Conservation (phyloP, 2,329 filamentous ascomycete genomes). For the Xylaria sp. region DNA sequence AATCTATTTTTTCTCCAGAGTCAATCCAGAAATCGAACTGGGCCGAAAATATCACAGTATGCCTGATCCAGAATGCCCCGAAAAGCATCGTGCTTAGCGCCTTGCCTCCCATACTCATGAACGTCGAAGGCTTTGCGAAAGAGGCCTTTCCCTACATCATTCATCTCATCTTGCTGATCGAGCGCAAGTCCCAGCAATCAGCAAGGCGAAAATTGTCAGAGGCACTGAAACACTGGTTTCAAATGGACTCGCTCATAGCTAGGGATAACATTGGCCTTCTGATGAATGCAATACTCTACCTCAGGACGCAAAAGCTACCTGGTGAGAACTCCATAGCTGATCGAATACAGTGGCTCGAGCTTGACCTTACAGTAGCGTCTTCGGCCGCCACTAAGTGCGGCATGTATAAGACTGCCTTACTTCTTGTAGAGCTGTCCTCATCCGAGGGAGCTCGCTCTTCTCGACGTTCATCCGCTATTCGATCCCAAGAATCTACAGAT, state of each 20-base stretch:
- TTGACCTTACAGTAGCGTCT: constrained; percentile 78
- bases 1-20: constrained; percentile 51
- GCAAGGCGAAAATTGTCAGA: constrained; percentile 72
- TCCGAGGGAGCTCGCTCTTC: constrained; percentile 61
- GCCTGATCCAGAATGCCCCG: constrained; percentile 67
- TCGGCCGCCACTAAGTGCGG: constrained; percentile 78
- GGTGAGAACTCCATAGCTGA: constrained; percentile 82
- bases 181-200: constrained; percentile 69
- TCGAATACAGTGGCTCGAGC: constrained; percentile 83
- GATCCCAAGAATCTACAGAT: constrained; percentile 67
- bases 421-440: constrained; percentile 80
- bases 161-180: constrained; percentile 79
- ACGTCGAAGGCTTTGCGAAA: constrained; percentile 75
- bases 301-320: constrained; percentile 81
- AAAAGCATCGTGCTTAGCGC: constrained; percentile 75
- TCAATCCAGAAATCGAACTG: constrained; percentile 63
- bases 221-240: constrained; percentile 72
- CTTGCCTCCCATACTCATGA: constrained; percentile 71
- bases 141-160: constrained; percentile 84
- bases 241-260: constrained; percentile 54
- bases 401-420: constrained; percentile 86
- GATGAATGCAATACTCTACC: constrained; percentile 83
- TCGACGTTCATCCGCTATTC: constrained; percentile 71
- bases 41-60: constrained; percentile 69
- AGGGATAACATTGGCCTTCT: constrained; percentile 76